These are phyloP conservation scores for Aspergillus luchuensis DNA, from an alignment of 2,329 filamentous ascomycete genomes.

Conservation along the genomic window DNA sequence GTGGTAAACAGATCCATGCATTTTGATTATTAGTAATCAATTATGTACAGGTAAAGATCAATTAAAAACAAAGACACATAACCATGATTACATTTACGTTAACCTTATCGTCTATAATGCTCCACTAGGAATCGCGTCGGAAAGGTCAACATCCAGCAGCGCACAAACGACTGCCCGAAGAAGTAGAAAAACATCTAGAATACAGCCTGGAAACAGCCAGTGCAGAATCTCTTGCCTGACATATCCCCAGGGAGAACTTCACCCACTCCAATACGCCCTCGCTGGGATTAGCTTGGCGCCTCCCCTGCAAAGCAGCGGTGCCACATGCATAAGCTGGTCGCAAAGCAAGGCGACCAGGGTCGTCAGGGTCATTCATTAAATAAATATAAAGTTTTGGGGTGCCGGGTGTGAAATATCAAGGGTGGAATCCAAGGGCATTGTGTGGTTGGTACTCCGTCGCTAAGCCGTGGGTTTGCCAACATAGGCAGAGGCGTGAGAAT, in stretches of 20 bases:
- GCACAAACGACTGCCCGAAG: conserved; percentile 7
- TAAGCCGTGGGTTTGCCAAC: background rate
- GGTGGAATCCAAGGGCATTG: conserved; percentile 9
- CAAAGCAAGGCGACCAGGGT: conserved; percentile 28
- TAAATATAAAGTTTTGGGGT: conserved; percentile 23
- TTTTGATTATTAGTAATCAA: conserved; percentile 5
- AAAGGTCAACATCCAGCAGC: conserved; percentile 1
- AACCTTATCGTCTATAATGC: conserved; percentile 22
- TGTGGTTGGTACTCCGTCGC: background rate
- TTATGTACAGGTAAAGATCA: conserved; percentile 11
- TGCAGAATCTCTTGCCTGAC: background rate
- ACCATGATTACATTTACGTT: conserved; percentile 25
- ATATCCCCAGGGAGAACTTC: conserved; percentile 15
- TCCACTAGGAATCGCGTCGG: conserved; percentile 13
- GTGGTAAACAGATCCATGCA: background rate
- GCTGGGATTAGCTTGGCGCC: conserved; percentile 17
- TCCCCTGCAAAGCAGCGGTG: conserved; percentile 19
- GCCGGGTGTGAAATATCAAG: conserved; percentile 14
- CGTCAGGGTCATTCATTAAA: conserved; percentile 35
- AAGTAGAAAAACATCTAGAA: conserved; percentile 20
- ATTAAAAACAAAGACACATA: conserved; percentile 14
- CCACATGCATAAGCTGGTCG: conserved; percentile 27
- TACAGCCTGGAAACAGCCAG: conserved; percentile 21
- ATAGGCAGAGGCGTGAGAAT: background rate
- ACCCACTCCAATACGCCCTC: conserved; percentile 18